Evolutionary conservation across 192 early-diverging fungal genomes (phyloP).

Genomic region (Coemansia erecta): DNA sequence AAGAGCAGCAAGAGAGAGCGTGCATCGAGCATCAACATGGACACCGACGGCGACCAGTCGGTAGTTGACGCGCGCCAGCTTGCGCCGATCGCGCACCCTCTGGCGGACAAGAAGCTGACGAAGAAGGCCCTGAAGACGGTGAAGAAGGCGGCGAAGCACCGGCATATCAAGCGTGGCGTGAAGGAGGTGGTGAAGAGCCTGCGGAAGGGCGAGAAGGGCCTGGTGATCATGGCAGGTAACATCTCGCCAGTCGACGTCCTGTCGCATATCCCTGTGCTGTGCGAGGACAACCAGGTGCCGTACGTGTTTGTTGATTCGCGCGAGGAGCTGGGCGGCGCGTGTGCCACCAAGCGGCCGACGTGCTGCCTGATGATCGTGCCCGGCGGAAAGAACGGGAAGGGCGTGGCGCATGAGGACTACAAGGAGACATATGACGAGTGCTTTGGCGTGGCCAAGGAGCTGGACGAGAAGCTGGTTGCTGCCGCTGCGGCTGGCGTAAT

Average conservation of each 20-base stretch:
- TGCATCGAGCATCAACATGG: slow-evolving; percentile 26
- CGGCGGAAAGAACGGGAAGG: slow-evolving; percentile 70
- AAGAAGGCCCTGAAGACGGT: slow-evolving; percentile 53
- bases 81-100: slow-evolving; percentile 50
- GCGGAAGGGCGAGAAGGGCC: slow-evolving; percentile 90
- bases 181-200: slow-evolving; percentile 98
- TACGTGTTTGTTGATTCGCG: slow-evolving; percentile 96
- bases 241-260: slow-evolving; percentile 97
- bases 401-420: slow-evolving; percentile 74
- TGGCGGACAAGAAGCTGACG: slow-evolving; percentile 50
- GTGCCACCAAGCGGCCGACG: slow-evolving; percentile 94
- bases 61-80: slow-evolving; percentile 16
- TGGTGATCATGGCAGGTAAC: slow-evolving; percentile 95
- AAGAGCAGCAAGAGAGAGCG: slow-evolving; percentile 76
- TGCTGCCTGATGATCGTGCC: slow-evolving; percentile 86
- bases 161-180: slow-evolving; percentile 89
- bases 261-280: slow-evolving; percentile 94
- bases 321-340: slow-evolving; percentile 90
- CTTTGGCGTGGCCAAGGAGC: slow-evolving; percentile 70
- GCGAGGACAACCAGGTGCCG: slow-evolving; percentile 93
- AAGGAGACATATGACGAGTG: slow-evolving; percentile 86
- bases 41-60: slow-evolving; percentile 34
- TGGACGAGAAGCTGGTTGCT: slow-evolving; percentile 65
- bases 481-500: slow-evolving; percentile 39
- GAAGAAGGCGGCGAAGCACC: slow-evolving; percentile 74